A percentile compares a stretch with the other conserved stretches of the same genome.
These are phyloP conservation scores for Diaporthe longicolla DNA, from an alignment of 2,329 filamentous ascomycete species.

Conservation along the genomic window DNA sequence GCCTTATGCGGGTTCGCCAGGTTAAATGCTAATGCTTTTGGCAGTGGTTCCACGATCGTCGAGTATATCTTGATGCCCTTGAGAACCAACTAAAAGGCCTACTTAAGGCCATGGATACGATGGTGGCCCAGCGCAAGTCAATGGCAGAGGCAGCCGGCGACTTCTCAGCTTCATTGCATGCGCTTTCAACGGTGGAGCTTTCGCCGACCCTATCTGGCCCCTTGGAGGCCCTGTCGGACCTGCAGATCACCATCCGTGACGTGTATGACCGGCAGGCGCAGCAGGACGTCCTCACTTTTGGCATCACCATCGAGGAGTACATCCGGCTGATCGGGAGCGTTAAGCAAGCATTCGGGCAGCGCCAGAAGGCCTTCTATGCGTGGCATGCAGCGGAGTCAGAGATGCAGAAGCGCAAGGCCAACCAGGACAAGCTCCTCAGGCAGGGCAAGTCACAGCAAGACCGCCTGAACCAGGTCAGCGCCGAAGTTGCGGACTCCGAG, in stretches of 20 bases:
- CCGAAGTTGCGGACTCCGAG: slow-evolving; percentile 95
- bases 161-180: slow-evolving; percentile 93
- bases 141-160: slow-evolving; percentile 94
- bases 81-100: slow-evolving; percentile 84
- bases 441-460: slow-evolving; percentile 98
- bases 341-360: slow-evolving; percentile 91
- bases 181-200: slow-evolving; percentile 91
- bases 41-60: slow-evolving; percentile 97
- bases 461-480: slow-evolving; percentile 89
- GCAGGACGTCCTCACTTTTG: slow-evolving; percentile 95
- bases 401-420: slow-evolving; percentile 87
- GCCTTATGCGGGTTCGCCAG: not conserved
- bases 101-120: slow-evolving; percentile 93
- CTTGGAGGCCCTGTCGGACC: slow-evolving; percentile 89
- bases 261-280: slow-evolving; percentile 97
- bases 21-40: not conserved
- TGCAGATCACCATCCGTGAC: slow-evolving; percentile 94
- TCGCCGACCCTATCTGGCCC: slow-evolving; percentile 90
- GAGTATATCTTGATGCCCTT: slow-evolving; percentile 83
- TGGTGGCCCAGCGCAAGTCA: slow-evolving; percentile 91
- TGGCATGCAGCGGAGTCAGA: slow-evolving; percentile 95
- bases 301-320: slow-evolving; percentile 98
- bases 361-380: slow-evolving; percentile 94
- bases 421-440: slow-evolving; percentile 93
- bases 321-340: slow-evolving; percentile 95